phyloP scores from a whole-genome alignment of 129 eudicot species.

The Escallonia rubra region DNA sequence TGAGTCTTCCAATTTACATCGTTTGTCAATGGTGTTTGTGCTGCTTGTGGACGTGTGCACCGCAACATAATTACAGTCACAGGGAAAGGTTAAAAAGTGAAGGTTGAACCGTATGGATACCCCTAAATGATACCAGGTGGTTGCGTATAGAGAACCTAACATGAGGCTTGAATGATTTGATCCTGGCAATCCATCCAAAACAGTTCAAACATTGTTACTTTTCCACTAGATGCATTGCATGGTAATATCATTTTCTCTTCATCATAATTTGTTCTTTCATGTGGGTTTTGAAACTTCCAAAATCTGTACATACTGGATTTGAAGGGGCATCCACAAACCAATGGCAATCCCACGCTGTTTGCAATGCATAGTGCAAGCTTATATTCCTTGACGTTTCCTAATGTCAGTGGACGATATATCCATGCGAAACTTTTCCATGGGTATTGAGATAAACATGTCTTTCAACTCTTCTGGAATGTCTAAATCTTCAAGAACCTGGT shows the following conservation, averaged over 20 bases:
- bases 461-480: conserved; percentile 62
- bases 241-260: background rate
- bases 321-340: background rate
- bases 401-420: conserved; percentile 85
- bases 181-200: no score
- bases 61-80: no score
- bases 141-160: no score
- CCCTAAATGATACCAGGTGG: no score
- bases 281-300: background rate
- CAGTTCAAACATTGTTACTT: no score
- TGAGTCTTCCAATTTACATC: no score
- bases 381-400: conserved; percentile 42
- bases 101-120: no score
- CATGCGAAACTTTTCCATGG: conserved; percentile 78
- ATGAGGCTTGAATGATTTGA: no score
- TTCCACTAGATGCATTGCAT: background rate
- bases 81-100: no score
- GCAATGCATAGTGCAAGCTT: conserved; percentile 1
- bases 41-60: no score
- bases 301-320: background rate
- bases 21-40: no score
- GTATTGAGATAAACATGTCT: conserved; percentile 88
- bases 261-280: background rate
- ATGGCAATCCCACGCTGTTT: background rate
- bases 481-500: conserved; percentile 87